Evolutionary conservation across 1,139 yeast species (phyloP).

Genomic region (Kodamaea derodonti): DNA sequence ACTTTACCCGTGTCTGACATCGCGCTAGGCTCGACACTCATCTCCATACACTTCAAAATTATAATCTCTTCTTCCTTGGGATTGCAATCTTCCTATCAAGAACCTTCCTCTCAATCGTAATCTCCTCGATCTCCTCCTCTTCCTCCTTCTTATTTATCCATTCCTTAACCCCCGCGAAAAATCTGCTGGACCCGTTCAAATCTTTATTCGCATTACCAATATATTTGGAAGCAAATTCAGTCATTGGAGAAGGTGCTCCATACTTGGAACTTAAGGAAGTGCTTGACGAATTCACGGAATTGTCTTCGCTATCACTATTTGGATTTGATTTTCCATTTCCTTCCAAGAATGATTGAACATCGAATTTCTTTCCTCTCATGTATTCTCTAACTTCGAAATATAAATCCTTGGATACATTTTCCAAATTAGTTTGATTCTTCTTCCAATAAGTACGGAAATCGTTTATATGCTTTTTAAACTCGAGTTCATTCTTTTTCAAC

Average conservation of each 20-base stretch:
- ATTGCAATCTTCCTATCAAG: conserved; percentile 6
- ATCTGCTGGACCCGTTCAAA: conserved; percentile 29
- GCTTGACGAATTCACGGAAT: conserved; percentile 13
- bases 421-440: conserved; percentile 65
- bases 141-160: conserved; percentile 52
- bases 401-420: conserved; percentile 73
- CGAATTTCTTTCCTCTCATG: conserved; percentile 52
- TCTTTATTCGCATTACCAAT: conserved; percentile 53
- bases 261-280: not conserved
- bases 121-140: conserved; percentile 13
- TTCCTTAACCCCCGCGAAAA: conserved; percentile 61
- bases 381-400: conserved; percentile 81
- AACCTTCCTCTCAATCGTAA: conserved; percentile 3
- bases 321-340: conserved; percentile 13
- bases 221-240: conserved; percentile 59
- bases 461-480: conserved; percentile 81
- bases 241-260: conserved; percentile 41
- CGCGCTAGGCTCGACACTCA: too few relatives aligned
- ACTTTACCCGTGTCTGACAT: too few relatives aligned
- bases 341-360: conserved; percentile 28
- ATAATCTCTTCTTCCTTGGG: conserved; percentile 7
- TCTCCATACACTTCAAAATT: too few relatives aligned
- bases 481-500: conserved; percentile 95
- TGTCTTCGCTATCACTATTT: conserved; percentile 31
- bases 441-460: conserved; percentile 86